Conservation (phyloP, 1,139 yeast species). For the Blastobotrys indianensis region DNA sequence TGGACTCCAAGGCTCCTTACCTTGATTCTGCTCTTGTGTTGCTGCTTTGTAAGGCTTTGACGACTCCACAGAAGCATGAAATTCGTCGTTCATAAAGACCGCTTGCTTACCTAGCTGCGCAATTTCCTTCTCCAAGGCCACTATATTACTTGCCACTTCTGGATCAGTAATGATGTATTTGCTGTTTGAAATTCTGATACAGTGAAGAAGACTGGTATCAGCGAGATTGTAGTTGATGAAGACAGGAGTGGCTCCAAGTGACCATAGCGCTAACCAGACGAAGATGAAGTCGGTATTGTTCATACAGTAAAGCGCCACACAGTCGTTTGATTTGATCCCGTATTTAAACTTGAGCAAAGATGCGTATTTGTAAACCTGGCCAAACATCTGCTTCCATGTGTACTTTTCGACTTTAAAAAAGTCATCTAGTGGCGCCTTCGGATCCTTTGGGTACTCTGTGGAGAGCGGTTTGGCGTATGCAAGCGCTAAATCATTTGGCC, state of each 20-base stretch:
- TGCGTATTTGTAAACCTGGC: constrained; percentile 59
- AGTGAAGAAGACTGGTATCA: constrained; percentile 73
- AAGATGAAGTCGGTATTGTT: constrained; percentile 79
- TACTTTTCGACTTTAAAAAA: constrained; percentile 55
- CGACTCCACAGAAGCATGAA: constrained; percentile 38
- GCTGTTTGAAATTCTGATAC: constrained; percentile 64
- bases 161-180: constrained; percentile 69
- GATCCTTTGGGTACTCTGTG: constrained; percentile 13
- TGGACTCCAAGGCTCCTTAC: constrained; percentile 36
- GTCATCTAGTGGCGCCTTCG: constrained; percentile 37
- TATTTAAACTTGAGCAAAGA: constrained; percentile 57
- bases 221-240: constrained; percentile 76
- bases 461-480: constrained; percentile 46
- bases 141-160: constrained; percentile 53
- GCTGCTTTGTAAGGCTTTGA: constrained; percentile 42
- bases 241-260: constrained; percentile 85
- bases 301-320: constrained; percentile 72
- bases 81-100: constrained; percentile 48
- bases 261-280: constrained; percentile 84
- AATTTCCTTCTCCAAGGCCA: constrained; percentile 48
- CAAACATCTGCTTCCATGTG: constrained; percentile 66
- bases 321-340: constrained; percentile 59
- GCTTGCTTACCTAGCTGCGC: constrained; percentile 35
- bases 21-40: constrained; percentile 25
- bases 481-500: constrained; percentile 54